Percentiles rank a stretch among this genome's conserved stretches.
phyloP scores from a whole-genome alignment of 805 yeast genomes.

The Tetrapisispora arboricola region DNA sequence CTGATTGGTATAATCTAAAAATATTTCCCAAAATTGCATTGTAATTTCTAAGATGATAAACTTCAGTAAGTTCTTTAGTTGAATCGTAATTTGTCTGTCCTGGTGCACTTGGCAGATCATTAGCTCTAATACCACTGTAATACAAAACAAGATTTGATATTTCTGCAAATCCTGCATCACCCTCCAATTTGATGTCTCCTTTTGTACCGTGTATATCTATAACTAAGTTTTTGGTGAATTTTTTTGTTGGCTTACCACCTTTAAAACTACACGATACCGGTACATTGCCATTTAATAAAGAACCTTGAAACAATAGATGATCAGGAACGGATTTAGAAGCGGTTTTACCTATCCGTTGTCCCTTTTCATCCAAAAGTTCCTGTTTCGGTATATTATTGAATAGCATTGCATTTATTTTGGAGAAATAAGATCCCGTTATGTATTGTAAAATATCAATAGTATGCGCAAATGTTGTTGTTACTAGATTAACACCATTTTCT shows the following conservation, averaged over 20 bases:
- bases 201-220: constrained; percentile 27
- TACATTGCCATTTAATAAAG: constrained; percentile 19
- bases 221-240: constrained; percentile 26
- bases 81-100: constrained; percentile 11
- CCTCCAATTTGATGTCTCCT: constrained; percentile 27
- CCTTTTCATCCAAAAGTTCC: constrained; percentile 20
- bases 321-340: constrained; percentile 23
- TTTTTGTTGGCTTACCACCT: constrained; percentile 27
- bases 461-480: constrained; percentile 25
- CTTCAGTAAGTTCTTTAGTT: constrained; percentile 24
- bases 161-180: constrained; percentile 29
- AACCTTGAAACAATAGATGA: constrained; percentile 25
- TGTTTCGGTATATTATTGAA: constrained; percentile 25
- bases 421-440: constrained; percentile 24
- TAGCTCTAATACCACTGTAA: constrained; percentile 21
- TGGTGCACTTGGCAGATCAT: constrained; percentile 9
- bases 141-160: constrained; percentile 25
- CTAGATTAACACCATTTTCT: constrained; percentile 21
- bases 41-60: constrained; percentile 25
- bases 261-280: constrained; percentile 26
- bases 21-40: constrained; percentile 26
- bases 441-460: constrained; percentile 25
- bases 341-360: constrained; percentile 14
- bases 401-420: constrained; percentile 20
- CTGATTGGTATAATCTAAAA: constrained; percentile 23